Evolutionary conservation across 2,329 filamentous ascomycete species (phyloP).

Genomic region (Tolypocladium sp.): DNA sequence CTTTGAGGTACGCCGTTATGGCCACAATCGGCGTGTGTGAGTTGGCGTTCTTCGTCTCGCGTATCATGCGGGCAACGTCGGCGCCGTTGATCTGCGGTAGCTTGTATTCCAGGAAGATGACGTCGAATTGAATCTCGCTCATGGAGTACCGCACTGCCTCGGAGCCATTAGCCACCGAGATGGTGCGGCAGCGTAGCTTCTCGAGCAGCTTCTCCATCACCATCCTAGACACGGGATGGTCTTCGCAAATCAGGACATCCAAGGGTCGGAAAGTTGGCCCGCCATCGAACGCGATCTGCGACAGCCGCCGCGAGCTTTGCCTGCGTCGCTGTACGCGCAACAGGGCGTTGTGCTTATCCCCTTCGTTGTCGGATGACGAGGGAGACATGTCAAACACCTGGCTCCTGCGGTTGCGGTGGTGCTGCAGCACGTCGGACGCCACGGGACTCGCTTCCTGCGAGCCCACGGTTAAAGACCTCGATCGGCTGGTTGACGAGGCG

Average conservation of each 20-base stretch:
- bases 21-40: conserved; percentile 91
- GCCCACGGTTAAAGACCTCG: conserved; percentile 84
- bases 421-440: conserved; percentile 57
- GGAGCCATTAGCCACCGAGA: conserved; percentile 80
- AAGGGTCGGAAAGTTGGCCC: conserved; percentile 82
- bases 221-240: conserved; percentile 91
- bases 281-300: conserved; percentile 78
- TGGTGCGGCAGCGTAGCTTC: conserved; percentile 88
- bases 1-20: conserved; percentile 96
- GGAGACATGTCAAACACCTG: conserved; percentile 95
- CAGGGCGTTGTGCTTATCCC: conserved; percentile 81
- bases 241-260: conserved; percentile 93
- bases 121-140: conserved; percentile 96
- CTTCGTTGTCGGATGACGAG: conserved; percentile 95
- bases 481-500: conserved; percentile 56
- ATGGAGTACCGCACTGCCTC: conserved; percentile 91
- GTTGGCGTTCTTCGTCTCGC: conserved; percentile 92
- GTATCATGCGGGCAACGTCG: conserved; percentile 94
- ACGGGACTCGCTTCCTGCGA: conserved; percentile 85
- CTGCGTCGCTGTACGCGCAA: conserved; percentile 86
- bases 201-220: conserved; percentile 99
- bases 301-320: conserved; percentile 92
- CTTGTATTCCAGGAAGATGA: conserved; percentile 97
- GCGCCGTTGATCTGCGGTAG: conserved; percentile 90
- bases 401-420: conserved; percentile 83